Evolutionary conservation across 2,329 filamentous ascomycete species (phyloP).

Genomic region (Alternaria novae-zelandiae): DNA sequence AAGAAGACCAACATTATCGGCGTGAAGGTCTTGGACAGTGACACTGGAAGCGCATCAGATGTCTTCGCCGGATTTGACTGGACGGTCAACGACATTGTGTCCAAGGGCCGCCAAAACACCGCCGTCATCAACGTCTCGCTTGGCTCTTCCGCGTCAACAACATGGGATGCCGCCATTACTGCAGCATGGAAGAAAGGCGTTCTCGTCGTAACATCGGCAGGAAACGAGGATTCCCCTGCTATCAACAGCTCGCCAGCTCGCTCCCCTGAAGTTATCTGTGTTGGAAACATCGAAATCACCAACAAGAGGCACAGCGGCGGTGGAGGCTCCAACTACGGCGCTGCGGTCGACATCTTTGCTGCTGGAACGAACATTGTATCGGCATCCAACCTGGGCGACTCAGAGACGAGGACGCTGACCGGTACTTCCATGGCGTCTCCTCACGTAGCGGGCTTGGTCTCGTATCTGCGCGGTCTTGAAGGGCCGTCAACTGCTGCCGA

Average conservation of each 20-base stretch:
- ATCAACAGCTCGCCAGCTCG: constrained; percentile 37
- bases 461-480: constrained; percentile 67
- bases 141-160: constrained; percentile 35
- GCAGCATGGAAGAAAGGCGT: constrained; percentile 41
- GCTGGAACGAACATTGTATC: constrained; percentile 51
- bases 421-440: constrained; percentile 73
- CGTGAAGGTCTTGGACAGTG: constrained; percentile 44
- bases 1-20: constrained; percentile 43
- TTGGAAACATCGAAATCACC: constrained; percentile 42
- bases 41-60: constrained; percentile 23
- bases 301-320: constrained; percentile 24
- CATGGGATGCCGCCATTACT: constrained; percentile 45
- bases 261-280: constrained; percentile 45
- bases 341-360: constrained; percentile 49
- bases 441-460: constrained; percentile 71
- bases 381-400: constrained; percentile 55
- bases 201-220: constrained; percentile 44
- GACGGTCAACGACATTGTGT: constrained; percentile 44
- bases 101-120: constrained; percentile 32
- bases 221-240: constrained; percentile 42
- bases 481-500: constrained; percentile 28
- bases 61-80: constrained; percentile 43
- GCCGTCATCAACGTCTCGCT: constrained; percentile 50
- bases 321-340: constrained; percentile 44
- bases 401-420: constrained; percentile 51